A percentile compares a stretch with the other conserved stretches of the same genome.
These are phyloP conservation scores for Macrolepiota dolichaula DNA, from an alignment of 768 basidiomycete genomes.

Conservation along the genomic window DNA sequence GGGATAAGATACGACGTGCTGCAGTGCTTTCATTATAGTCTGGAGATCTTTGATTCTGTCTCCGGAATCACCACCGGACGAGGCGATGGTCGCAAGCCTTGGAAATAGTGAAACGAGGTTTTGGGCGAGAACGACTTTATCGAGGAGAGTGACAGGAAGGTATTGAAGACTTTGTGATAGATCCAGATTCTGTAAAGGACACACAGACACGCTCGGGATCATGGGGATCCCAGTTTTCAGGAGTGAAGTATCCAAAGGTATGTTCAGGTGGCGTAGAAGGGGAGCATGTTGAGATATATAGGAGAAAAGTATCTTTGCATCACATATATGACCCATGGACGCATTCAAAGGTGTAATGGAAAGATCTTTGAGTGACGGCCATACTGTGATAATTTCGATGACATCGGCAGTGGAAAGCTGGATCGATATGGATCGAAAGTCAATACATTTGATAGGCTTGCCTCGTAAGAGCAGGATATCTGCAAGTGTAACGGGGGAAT, in stretches of 20 bases:
- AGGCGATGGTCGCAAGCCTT: background rate
- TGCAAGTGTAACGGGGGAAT: background rate
- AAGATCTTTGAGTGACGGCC: background rate
- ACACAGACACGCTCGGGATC: background rate
- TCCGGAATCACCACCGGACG: background rate
- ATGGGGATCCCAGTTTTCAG: background rate
- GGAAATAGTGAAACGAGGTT: constrained; percentile 1
- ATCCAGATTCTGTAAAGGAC: constrained; percentile 1
- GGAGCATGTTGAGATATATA: background rate
- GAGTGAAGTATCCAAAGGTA: background rate
- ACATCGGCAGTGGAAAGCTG: background rate
- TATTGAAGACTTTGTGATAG: background rate
- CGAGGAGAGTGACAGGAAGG: background rate
- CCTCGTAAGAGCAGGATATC: background rate
- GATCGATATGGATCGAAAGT: background rate
- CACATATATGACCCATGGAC: background rate
- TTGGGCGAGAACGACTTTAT: background rate
- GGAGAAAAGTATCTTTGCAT: background rate
- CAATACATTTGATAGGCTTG: background rate
- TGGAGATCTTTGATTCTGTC: background rate
- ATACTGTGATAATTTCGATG: background rate
- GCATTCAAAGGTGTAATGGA: background rate
- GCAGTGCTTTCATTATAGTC: background rate
- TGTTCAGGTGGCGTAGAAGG: background rate
- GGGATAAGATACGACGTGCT: background rate